Conservation (phyloP, 805 yeast genomes). For the Blastobotrys terrestris region DNA sequence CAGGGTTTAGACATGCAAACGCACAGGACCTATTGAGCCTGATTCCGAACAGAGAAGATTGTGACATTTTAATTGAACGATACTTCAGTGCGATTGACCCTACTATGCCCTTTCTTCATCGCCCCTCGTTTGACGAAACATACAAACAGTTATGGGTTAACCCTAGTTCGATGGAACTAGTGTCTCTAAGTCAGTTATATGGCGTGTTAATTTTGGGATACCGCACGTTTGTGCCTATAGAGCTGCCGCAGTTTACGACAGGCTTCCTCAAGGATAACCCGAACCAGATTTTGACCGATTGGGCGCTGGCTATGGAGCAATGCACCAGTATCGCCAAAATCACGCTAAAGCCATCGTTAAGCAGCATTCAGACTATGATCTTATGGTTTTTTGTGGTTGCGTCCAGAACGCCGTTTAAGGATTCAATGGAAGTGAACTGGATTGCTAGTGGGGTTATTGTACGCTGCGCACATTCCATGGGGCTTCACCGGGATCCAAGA, state of each 20-base stretch:
- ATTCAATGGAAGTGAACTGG: constrained; percentile 25
- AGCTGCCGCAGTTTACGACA: constrained; percentile 17
- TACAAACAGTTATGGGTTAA: constrained; percentile 27
- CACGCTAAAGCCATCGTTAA: constrained; percentile 26
- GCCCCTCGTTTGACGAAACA: constrained; percentile 24
- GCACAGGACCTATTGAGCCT: constrained; percentile 20
- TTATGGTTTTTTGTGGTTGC: constrained; percentile 28
- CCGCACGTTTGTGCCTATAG: constrained; percentile 21
- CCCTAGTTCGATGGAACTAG: constrained; percentile 24
- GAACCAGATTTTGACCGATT: constrained; percentile 19
- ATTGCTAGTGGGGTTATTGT: constrained; percentile 25
- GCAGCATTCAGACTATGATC: constrained; percentile 25
- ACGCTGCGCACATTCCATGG: constrained; percentile 31
- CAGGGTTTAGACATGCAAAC: constrained; percentile 8
- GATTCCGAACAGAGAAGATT: constrained; percentile 20
- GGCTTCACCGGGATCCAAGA: constrained; percentile 31
- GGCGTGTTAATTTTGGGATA: constrained; percentile 26
- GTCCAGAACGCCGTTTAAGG: constrained; percentile 12
- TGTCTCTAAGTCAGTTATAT: constrained; percentile 27
- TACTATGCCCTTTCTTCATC: constrained; percentile 24
- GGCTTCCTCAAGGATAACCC: constrained; percentile 14
- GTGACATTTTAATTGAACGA: constrained; percentile 24
- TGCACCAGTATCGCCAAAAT: constrained; percentile 27
- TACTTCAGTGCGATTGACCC: constrained; percentile 27
- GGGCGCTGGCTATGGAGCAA: constrained; percentile 27